Base-by-base conservation (phyloP, 441 rosid species). In the Populus hybrid region DNA sequence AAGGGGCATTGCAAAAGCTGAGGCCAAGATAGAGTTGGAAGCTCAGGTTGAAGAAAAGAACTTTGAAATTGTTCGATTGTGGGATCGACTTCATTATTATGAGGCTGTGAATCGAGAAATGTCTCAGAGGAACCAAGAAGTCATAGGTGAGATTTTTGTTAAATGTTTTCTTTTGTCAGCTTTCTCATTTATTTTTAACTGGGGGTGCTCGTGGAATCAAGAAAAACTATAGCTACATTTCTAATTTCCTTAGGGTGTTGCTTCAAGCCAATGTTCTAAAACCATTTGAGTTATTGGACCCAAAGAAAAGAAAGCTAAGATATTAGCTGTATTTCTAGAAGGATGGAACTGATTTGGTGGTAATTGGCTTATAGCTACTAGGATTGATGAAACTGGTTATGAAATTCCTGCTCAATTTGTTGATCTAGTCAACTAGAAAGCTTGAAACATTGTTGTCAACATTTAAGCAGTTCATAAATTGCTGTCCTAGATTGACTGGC, bases 91-190 rank as follows among this genome's bases (percentile, higher is more conserved):
- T 73, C 92, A 86, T 81, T 88, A 91, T 87, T 93, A 92, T 30
- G 97, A 92, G 84, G 90, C 90, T 46, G 88, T 93, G 79, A 93
- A 93, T 82, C 89, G 72, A 53, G 98, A 93, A 80, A 92, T 93
- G 98, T 90, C 91, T 69, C 95, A 89, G 61, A 86, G 95, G 86
- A 93, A 92, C 81, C 98, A 93, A 85, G 95, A 93, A 84, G 89
- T 88, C 82, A 84, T 92, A 67, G 98, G 98, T 93, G 79, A 67
- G 92, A 70, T 72, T 70, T 77, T 36, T 78, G 18, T 34, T 67
- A 2, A 68, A 46, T 70, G 5, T 64, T 23, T 38, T 35, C 34
- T 24, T 6, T 59, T 70, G 8, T 30, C 53, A 16, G 21, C 26
- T 70, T 70, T 69, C 72, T 42, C 8, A 23, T 75, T 24, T 12